These are phyloP conservation scores for Isoetes taiwanensis DNA, from an alignment of 75 land plant genomes.

Conservation along the genomic window DNA sequence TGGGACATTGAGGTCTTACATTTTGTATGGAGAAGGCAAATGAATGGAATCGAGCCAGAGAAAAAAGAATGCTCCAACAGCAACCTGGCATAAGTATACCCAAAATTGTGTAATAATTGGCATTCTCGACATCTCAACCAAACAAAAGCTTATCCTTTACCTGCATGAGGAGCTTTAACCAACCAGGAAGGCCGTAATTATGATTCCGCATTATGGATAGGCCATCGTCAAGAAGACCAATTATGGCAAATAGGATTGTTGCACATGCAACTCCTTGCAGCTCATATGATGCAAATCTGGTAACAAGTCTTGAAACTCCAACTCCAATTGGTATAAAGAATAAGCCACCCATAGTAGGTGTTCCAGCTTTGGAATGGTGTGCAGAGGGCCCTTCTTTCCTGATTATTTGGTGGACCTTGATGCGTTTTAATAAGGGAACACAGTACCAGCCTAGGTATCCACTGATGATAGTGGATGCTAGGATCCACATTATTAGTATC, in stretches of 20 bases:
- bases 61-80: slow-evolving; percentile 53
- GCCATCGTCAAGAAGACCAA: slow-evolving; percentile 73
- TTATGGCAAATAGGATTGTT: slow-evolving; percentile 54
- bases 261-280: slow-evolving; percentile 38
- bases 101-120: background rate
- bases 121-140: too few relatives aligned
- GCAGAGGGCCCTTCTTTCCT: slow-evolving; percentile 39
- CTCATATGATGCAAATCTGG: slow-evolving; percentile 34
- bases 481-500: too few relatives aligned
- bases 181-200: slow-evolving; percentile 54
- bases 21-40: slow-evolving; percentile 64
- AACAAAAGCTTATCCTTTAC: slow-evolving; percentile 13
- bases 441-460: slow-evolving; percentile 41
- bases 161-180: slow-evolving; percentile 48
- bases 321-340: slow-evolving; percentile 75
- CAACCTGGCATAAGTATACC: slow-evolving; percentile 32
- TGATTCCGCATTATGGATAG: slow-evolving; percentile 35
- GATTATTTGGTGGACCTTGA: slow-evolving; percentile 44
- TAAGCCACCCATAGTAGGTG: slow-evolving; percentile 91
- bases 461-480: slow-evolving; percentile 35
- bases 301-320: slow-evolving; percentile 32
- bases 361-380: slow-evolving; percentile 48
- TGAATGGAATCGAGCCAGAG: slow-evolving; percentile 54
- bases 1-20: too few relatives aligned
- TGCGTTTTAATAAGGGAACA: slow-evolving; percentile 43